A percentile compares a stretch with the other conserved stretches of the same genome.
These are phyloP conservation scores for Astrephomene gubernaculifera DNA, from an alignment of 139 green algal species.

Conservation along the genomic window DNA sequence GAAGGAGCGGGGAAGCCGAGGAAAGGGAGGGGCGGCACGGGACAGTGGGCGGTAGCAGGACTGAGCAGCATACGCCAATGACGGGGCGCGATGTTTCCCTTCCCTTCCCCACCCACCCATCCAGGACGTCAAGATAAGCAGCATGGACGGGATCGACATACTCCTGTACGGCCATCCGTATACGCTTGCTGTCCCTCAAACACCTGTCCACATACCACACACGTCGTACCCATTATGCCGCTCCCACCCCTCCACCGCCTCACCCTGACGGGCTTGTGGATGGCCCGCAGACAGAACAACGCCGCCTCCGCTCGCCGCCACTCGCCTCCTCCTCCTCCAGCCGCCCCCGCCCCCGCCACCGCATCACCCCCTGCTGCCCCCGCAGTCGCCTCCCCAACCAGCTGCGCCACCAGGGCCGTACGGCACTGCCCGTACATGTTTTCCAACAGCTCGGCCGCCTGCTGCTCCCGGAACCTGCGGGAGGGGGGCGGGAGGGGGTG, in stretches of 20 bases:
- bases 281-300: slow-evolving; percentile 64
- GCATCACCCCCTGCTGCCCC: neutral
- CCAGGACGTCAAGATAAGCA: too few relatives aligned
- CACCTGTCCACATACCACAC: too few relatives aligned
- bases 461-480: slow-evolving; percentile 56
- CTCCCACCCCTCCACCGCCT: neutral
- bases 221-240: too few relatives aligned
- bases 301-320: slow-evolving; percentile 74
- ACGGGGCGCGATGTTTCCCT: too few relatives aligned
- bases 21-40: too few relatives aligned
- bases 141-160: too few relatives aligned
- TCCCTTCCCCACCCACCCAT: too few relatives aligned
- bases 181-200: too few relatives aligned
- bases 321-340: slow-evolving; percentile 27
- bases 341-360: neutral
- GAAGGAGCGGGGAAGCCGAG: too few relatives aligned
- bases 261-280: slow-evolving; percentile 43
- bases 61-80: too few relatives aligned
- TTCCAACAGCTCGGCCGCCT: slow-evolving; percentile 46
- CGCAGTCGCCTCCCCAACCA: slow-evolving; percentile 24
- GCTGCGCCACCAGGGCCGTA: neutral
- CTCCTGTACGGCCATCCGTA: too few relatives aligned
- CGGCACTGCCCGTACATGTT: slow-evolving; percentile 40
- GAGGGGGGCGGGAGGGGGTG: neutral
- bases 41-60: too few relatives aligned